Base-by-base conservation (phyloP, 2,329 filamentous ascomycete species). In the Botryotinia convoluta region DNA sequence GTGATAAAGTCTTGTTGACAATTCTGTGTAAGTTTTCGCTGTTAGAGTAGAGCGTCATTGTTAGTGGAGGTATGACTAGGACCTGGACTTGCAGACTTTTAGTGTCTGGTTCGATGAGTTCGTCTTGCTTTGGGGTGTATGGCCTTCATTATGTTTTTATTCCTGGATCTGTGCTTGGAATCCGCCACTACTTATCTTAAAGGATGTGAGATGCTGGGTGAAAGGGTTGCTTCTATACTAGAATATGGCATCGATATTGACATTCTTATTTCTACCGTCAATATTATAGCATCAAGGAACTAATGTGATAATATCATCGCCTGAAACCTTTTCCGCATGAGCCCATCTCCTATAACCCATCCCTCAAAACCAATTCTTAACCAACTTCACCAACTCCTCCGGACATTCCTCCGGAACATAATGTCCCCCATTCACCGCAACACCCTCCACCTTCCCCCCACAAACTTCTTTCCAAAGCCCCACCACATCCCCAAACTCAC, bases 351-450 rank as follows among this genome's bases (percentile, higher is more conserved):
- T n/a, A 44, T 3, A 9, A 63, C 26, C 1, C 26, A 10, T 0
- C 37, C 37, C 26, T 18, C 39, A 68, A 72, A 85, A 79, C 72
- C 86, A 86, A 9, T 82, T 81, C 14, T 74, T 69, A 9, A 87
- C 80, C 32, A 82, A 81, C 69, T 79, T 80, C 44, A 86, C 80
- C 37, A 87, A 81, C 3, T 84, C 83, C 18, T 84, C 83, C 0
- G 87, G 86, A 39, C 80, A 81, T 74, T 89, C 84, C 75, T 90
- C 88, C 0, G 86, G 82, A 37, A 86, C 83, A 75, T 85, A 87
- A 77, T 87, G 85, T 0, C 86, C 84, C 26, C 85, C 83, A 29
- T 86, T 82, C 12, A 88, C 82, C 3, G 78, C 81, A 48, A 83
- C 79, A 0, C 85, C 86, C 12, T 80, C 76, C 0, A 86, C 84